Conservation (phyloP, 148 eudicot genomes). For the Camellia granthamiana region DNA sequence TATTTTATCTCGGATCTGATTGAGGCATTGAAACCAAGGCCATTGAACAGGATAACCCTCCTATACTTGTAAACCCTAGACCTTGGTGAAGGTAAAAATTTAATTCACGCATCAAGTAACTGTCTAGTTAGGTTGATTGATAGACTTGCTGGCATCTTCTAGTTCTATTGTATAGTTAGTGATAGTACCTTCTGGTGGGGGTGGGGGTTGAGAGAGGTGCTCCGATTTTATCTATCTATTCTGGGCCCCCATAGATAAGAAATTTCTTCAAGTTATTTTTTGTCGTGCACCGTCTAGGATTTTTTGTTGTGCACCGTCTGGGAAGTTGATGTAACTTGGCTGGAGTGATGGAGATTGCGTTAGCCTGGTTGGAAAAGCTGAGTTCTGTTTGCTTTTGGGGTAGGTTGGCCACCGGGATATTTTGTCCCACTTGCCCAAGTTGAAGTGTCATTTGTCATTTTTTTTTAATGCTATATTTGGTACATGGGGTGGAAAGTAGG, state of each 20-base stretch:
- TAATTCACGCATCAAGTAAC: not conserved
- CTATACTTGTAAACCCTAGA: not conserved
- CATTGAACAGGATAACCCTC: not conserved
- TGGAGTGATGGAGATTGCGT: not conserved
- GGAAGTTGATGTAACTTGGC: not conserved
- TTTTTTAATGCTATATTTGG: not conserved
- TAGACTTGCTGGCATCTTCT: not conserved
- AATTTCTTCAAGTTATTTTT: not conserved
- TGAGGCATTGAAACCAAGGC: not conserved
- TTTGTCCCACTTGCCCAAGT: conserved; percentile 1
- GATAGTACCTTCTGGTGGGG: not conserved
- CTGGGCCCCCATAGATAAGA: not conserved
- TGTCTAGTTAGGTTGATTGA: not conserved
- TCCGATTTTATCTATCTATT: not conserved
- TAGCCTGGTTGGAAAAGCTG: not conserved
- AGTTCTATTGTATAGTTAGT: not conserved
- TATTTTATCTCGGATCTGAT: not conserved
- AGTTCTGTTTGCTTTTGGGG: not conserved
- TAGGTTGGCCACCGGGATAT: not conserved
- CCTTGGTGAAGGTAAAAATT: not conserved
- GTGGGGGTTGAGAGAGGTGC: not conserved
- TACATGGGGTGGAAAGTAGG: not conserved
- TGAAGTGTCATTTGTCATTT: not conserved
- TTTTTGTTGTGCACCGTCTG: not conserved
- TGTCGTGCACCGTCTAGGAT: too few species aligned